phyloP scores from a whole-genome alignment of 164 flowering plant species.

The Vitis vinifera region DNA sequence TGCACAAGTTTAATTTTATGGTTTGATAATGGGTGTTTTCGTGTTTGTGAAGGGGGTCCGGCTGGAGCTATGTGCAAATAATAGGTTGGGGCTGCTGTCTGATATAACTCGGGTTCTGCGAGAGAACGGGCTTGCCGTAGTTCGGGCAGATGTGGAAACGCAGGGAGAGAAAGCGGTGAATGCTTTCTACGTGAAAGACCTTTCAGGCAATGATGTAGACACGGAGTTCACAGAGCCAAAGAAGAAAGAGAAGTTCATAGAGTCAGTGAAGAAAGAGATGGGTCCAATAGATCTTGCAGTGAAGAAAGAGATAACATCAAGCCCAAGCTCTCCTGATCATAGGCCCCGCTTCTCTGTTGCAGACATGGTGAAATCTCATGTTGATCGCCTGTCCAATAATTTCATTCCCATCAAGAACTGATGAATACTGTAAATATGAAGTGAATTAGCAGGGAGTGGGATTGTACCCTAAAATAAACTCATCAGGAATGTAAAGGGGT shows the following conservation, averaged over 20 bases:
- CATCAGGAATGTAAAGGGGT: not conserved
- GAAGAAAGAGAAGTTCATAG: constrained; percentile 56
- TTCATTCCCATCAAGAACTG: constrained; percentile 27
- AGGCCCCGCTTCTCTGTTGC: constrained; percentile 41
- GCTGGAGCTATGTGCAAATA: constrained; percentile 53
- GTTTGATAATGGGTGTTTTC: not conserved
- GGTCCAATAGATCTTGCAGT: constrained; percentile 41
- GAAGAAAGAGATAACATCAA: constrained; percentile 20
- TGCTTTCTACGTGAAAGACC: constrained; percentile 63
- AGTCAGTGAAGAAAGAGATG: constrained; percentile 64
- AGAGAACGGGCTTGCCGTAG: constrained; percentile 64
- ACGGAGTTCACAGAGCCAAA: constrained; percentile 52
- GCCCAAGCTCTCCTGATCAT: constrained; percentile 16
- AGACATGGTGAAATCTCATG: constrained; percentile 42
- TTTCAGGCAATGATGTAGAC: constrained; percentile 60
- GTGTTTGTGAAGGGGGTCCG: constrained; percentile 45
- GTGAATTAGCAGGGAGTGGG: not conserved
- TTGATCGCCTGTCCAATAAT: constrained; percentile 54
- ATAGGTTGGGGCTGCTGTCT: constrained; percentile 66
- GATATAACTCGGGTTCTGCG: constrained; percentile 67
- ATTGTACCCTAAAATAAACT: not conserved
- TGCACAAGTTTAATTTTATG: no score
- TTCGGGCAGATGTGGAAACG: constrained; percentile 68
- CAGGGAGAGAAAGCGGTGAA: constrained; percentile 55
- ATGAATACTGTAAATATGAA: not conserved